Conservation (phyloP, 2,329 filamentous ascomycete species). For the Fusarium bulbicola region DNA sequence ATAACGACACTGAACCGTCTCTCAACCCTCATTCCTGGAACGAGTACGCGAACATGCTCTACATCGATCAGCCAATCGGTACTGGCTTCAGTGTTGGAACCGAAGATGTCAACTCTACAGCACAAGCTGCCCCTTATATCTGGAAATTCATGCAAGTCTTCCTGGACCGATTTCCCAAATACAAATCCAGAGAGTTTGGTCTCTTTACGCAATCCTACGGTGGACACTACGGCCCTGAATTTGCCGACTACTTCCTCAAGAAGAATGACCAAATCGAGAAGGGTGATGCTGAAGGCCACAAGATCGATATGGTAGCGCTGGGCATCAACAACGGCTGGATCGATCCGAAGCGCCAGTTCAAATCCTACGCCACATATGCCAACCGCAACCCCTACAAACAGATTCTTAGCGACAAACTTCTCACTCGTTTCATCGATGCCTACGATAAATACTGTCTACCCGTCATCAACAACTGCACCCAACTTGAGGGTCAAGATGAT, state of each 20-base stretch:
- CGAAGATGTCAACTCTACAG: conserved; percentile 41
- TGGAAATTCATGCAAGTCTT: conserved; percentile 69
- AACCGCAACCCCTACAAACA: conserved; percentile 47
- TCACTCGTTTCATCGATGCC: conserved; percentile 39
- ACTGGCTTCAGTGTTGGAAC: conserved; percentile 43
- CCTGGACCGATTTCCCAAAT: conserved; percentile 70
- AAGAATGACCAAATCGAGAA: conserved; percentile 62
- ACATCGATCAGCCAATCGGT: conserved; percentile 69
- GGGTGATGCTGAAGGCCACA: conserved; percentile 52
- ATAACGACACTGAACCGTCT: conserved; percentile 44
- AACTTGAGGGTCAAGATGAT: conserved; percentile 34
- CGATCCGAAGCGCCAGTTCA: conserved; percentile 52
- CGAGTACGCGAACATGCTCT: conserved; percentile 72
- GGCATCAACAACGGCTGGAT: conserved; percentile 67
- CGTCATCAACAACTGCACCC: conserved; percentile 37
- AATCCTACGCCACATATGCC: conserved; percentile 46
- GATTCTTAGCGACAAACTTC: conserved; percentile 35
- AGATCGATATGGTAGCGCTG: conserved; percentile 61
- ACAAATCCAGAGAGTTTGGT: conserved; percentile 66
- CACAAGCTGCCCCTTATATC: conserved; percentile 48
- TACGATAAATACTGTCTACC: conserved; percentile 42
- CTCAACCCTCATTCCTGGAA: conserved; percentile 71
- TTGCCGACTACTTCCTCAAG: conserved; percentile 63
- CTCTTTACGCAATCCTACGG: conserved; percentile 66
- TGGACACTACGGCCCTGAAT: conserved; percentile 67